A percentile compares a stretch with the other conserved stretches of the same genome.
Conservation (phyloP, 768 basidiomycete species). For the Strobilomyces echinocephalus region DNA sequence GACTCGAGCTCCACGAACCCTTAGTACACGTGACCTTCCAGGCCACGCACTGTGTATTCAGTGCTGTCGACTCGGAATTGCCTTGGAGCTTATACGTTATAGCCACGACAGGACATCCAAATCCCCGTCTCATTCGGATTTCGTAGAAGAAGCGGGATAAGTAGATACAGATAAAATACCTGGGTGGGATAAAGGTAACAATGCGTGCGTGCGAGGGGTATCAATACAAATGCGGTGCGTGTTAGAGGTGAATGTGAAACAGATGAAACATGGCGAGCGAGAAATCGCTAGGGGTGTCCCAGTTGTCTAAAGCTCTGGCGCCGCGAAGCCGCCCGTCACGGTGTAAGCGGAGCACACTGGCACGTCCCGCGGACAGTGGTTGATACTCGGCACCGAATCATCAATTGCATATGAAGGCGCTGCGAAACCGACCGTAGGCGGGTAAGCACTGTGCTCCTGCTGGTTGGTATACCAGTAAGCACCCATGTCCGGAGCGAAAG, state of each 20-base stretch:
- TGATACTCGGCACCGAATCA: not conserved
- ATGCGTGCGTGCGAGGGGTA: not conserved
- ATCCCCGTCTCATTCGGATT: not conserved
- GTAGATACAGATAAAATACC: not conserved
- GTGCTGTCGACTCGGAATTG: no score
- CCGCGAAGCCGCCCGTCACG: not conserved
- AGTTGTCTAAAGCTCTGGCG: not conserved
- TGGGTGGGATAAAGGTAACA: not conserved
- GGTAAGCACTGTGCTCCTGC: no score
- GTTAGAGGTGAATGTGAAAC: not conserved
- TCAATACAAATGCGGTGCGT: not conserved
- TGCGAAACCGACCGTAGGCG: no score
- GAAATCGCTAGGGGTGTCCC: no score
- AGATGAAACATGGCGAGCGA: no score
- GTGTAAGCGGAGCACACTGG: not conserved
- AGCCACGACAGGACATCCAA: not conserved
- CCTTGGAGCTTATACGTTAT: no score
- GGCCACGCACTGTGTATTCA: no score
- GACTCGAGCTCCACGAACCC: no score
- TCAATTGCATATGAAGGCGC: no score
- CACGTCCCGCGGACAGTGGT: not conserved
- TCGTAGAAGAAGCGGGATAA: not conserved
- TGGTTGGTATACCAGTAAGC: not conserved
- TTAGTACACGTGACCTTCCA: slow-evolving; percentile 10
- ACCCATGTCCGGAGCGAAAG: not conserved